These are phyloP conservation scores for Phaeoacremonium minimum DNA, from an alignment of 2,329 filamentous ascomycete genomes.

Conservation along the genomic window DNA sequence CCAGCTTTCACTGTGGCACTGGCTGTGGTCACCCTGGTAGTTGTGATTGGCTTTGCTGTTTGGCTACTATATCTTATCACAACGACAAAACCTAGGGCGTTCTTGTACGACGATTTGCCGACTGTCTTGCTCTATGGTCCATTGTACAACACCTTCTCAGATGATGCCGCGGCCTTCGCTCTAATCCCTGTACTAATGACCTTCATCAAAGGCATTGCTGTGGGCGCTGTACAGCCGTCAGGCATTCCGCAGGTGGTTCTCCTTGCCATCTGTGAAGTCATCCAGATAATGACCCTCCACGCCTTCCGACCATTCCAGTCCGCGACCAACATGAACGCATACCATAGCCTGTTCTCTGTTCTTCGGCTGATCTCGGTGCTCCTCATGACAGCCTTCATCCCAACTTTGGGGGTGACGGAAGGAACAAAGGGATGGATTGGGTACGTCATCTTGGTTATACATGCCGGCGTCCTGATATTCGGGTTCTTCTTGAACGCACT, in stretches of 20 bases:
- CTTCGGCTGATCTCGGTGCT: constrained; percentile 73
- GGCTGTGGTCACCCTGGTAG: constrained; percentile 68
- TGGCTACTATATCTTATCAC: constrained; percentile 83
- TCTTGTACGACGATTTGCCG: constrained; percentile 88
- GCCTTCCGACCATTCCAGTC: constrained; percentile 87
- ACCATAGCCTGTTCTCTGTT: constrained; percentile 79
- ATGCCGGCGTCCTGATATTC: constrained; percentile 79
- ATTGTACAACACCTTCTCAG: constrained; percentile 95
- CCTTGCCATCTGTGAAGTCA: constrained; percentile 89
- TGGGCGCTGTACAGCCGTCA: constrained; percentile 88
- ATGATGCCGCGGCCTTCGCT: constrained; percentile 86
- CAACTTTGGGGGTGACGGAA: constrained; percentile 73
- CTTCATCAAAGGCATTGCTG: constrained; percentile 80
- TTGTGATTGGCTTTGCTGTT: constrained; percentile 67
- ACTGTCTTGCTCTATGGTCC: constrained; percentile 88
- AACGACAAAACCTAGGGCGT: constrained; percentile 74
- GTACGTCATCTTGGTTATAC: constrained; percentile 83
- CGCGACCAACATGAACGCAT: constrained; percentile 95
- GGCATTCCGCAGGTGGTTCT: constrained; percentile 91
- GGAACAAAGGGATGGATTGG: constrained; percentile 90
- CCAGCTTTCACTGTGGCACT: constrained; percentile 68
- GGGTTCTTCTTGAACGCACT: constrained; percentile 91
- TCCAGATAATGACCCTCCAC: constrained; percentile 80
- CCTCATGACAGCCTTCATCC: constrained; percentile 78
- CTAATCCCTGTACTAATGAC: constrained; percentile 82